These are phyloP conservation scores for Bocquillonia castaneifolia DNA, from an alignment of 441 rosid species.

Conservation along the genomic window DNA sequence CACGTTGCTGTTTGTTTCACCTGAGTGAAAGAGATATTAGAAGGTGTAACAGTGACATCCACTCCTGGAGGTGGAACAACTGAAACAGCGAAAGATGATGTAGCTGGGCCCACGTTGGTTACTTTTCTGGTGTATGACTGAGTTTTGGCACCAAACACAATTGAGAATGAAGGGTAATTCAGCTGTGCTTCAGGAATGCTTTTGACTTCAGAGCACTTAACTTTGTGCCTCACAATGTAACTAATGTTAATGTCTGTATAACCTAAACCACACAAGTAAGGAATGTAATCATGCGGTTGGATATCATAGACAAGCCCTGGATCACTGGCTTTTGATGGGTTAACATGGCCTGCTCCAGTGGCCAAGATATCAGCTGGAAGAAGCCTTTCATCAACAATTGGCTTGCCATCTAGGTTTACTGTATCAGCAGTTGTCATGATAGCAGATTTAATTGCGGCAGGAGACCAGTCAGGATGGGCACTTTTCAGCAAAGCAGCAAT, in stretches of 20 bases:
- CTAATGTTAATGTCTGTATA: constrained; percentile 22
- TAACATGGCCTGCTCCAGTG: constrained; percentile 38
- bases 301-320: constrained; percentile 37
- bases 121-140: constrained; percentile 27
- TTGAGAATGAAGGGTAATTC: constrained; percentile 32
- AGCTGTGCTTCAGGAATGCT: constrained; percentile 27
- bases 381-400: constrained; percentile 22
- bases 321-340: constrained; percentile 29
- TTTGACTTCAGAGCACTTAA: constrained; percentile 15
- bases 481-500: constrained; percentile 46
- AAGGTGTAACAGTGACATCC: constrained; percentile 18
- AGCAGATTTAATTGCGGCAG: constrained; percentile 40
- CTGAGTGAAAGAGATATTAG: constrained; percentile 16
- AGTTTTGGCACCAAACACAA: constrained; percentile 13
- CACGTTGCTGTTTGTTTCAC: constrained; percentile 20
- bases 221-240: constrained; percentile 17
- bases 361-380: constrained; percentile 29
- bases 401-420: constrained; percentile 13
- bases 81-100: constrained; percentile 16
- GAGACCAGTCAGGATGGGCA: constrained; percentile 35
- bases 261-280: constrained; percentile 36
- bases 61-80: constrained; percentile 22
- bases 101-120: constrained; percentile 28
- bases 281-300: constrained; percentile 34
- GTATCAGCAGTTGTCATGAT: constrained; percentile 30